Base-by-base conservation (phyloP, 1,284 basidiomycete species). In the Ceratobasidium sp. region DNA sequence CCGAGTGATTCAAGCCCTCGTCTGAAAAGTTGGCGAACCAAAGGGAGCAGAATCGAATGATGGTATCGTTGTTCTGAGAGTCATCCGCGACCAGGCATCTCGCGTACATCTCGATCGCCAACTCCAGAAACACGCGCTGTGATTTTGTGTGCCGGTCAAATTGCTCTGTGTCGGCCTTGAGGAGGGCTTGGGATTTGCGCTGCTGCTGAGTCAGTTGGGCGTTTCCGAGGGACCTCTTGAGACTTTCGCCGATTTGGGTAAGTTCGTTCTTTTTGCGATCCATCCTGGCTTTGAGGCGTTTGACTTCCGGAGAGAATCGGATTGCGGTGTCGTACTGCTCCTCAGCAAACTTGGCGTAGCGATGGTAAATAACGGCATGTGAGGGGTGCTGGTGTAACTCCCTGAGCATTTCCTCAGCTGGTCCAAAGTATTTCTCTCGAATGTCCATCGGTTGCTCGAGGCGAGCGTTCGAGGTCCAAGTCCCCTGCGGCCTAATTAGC, bases 271-370 rank as follows among this genome's bases (percentile, higher is more conserved):
- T 82, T 77, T 92, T 92, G 45, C 89, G 85, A 57, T 90, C 87
- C n/a, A 87, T 83, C 73, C 93, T 93, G 0, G 89, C 80, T 74
- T 87, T 89, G 77, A 88, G 86, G 58, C 90, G 82, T 45, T 89
- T 77, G 1, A 86, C 84, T 72, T 96, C 94, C 0, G 91, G 86
- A 0, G 92, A 92, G 69, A 84, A 85, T 25, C 83, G 77, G 45
- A 91, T 83, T 1, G 85, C 80, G 1, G 49, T 65, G 69, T 89
- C 85, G 75, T 94, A 94, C 74, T 98, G 94, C 6, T 85, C 82
- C 75, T 98, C 94, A 0, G 95, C 91, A 75, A 98, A 98, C 25
- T 86, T 82, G 0, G 96, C 96, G 76, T 88, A 97, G 73, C 92
- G 86, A 73, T 91, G 88, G 74, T 86, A 93, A 32, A 98, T 83